A percentile compares a stretch with the other conserved stretches of the same genome.
Evolutionary conservation across 1,284 basidiomycete species (phyloP).

Genomic region (Neolentinus lepideus): DNA sequence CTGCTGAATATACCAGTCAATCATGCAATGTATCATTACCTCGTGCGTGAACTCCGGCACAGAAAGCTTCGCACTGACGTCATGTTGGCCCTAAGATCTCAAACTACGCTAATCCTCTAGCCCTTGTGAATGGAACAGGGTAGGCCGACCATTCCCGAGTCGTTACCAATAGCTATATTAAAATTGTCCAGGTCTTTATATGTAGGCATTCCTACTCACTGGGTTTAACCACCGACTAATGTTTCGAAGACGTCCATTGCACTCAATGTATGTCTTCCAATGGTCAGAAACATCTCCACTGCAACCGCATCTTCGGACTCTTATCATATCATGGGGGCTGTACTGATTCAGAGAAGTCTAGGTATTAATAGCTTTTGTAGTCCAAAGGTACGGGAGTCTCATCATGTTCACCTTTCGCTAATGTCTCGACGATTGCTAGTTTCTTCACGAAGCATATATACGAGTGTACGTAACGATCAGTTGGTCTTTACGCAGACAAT

Average conservation of each 20-base stretch:
- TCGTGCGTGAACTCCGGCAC: constrained; percentile 19
- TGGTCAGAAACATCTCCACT: background rate
- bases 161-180: background rate
- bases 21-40: constrained; percentile 32
- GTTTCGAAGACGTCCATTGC: background rate
- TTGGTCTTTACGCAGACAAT: background rate
- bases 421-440: constrained; percentile 2
- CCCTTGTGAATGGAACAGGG: background rate
- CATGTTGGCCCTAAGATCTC: background rate
- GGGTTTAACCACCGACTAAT: background rate
- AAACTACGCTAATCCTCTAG: constrained; percentile 2
- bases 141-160: background rate
- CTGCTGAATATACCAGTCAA: constrained; percentile 22
- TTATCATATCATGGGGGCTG: background rate
- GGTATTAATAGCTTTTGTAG: background rate
- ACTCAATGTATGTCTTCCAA: background rate
- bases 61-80: background rate
- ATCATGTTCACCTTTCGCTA: background rate
- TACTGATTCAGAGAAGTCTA: background rate
- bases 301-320: background rate
- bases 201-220: background rate
- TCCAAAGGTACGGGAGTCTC: background rate
- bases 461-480: constrained; percentile 9
- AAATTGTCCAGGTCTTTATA: constrained; percentile 1
- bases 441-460: constrained; percentile 14